Percentiles rank a stretch among this genome's conserved stretches.
phyloP scores from a whole-genome alignment of 371 early-diverging fungal species.

The Mucor plumbeus region DNA sequence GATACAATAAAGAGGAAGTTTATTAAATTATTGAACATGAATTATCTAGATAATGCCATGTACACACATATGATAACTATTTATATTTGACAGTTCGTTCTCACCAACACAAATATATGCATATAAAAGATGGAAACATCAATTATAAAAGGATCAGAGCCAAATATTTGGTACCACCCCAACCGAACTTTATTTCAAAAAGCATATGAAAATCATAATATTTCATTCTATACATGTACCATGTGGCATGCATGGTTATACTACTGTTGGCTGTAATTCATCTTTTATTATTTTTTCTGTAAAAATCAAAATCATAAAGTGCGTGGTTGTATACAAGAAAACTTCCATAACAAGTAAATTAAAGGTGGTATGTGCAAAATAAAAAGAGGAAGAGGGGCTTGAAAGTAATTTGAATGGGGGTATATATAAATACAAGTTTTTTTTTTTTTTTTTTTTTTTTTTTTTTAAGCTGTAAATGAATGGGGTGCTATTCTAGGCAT shows the following conservation, averaged over 20 bases:
- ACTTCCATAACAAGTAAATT: background rate
- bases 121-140: background rate
- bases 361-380: background rate
- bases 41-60: background rate
- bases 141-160: too few species aligned
- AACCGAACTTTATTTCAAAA: background rate
- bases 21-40: too few species aligned
- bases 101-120: background rate
- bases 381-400: background rate
- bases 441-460: background rate
- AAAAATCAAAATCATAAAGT: background rate
- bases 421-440: background rate
- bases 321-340: background rate
- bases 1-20: too few species aligned
- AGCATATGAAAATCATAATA: background rate
- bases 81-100: background rate
- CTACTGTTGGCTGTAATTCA: background rate
- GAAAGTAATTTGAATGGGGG: slow-evolving; percentile 4
- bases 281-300: background rate
- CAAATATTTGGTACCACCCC: background rate
- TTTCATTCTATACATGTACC: background rate
- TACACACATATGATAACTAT: background rate
- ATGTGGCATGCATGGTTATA: background rate
- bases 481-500: background rate
- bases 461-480: background rate